These are phyloP conservation scores for Coprinellus micaceus DNA, from an alignment of 768 basidiomycete species.

Conservation along the genomic window DNA sequence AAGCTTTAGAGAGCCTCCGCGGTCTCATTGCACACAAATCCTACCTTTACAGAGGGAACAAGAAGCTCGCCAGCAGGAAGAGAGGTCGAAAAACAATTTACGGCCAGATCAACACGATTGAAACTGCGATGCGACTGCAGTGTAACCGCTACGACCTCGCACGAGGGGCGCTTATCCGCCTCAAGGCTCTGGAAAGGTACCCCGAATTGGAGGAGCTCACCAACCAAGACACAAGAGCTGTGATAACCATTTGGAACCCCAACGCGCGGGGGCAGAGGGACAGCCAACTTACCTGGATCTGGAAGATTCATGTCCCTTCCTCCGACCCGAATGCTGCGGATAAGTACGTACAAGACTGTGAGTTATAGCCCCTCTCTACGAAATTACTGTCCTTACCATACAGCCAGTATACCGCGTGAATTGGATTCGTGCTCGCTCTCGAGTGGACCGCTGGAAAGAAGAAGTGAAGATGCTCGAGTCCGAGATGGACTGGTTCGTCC, in stretches of 20 bases:
- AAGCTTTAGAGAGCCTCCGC: background rate
- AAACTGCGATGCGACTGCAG: background rate
- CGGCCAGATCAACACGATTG: background rate
- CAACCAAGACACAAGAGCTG: background rate
- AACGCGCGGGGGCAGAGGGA: background rate
- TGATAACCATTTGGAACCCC: background rate
- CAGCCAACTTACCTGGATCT: background rate
- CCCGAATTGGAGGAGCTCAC: background rate
- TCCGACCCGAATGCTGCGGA: background rate
- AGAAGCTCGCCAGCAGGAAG: background rate
- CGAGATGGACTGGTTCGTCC: background rate
- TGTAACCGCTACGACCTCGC: background rate
- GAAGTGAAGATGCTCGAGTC: background rate
- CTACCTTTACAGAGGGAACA: background rate
- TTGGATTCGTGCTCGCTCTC: background rate
- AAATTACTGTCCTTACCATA: background rate
- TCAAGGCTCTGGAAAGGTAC: background rate
- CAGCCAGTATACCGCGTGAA: background rate
- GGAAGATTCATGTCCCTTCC: background rate
- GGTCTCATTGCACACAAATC: background rate
- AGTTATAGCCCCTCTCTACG: background rate
- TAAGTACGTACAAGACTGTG: background rate
- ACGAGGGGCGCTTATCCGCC: background rate
- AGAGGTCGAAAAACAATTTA: background rate
- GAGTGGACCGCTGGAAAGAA: background rate